Evolutionary conservation across 306 rosid genomes (phyloP), one percentile per base, ranked within the genome.

Genomic region (Oxytropis ochrocephala): DNA sequence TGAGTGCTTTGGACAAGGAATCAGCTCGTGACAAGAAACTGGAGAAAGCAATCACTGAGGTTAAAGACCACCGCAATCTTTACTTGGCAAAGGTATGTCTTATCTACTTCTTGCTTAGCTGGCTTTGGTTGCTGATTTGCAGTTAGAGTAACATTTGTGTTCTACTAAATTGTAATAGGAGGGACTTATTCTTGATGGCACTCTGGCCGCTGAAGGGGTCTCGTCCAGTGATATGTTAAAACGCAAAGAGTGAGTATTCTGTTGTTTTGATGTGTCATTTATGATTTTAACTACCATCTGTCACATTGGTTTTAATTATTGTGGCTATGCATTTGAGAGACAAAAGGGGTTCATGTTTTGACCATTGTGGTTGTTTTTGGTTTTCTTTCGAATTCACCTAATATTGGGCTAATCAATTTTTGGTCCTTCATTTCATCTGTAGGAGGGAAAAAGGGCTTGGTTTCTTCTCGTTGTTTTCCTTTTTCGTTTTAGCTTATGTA

Each of bases 201-300:
- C 96, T 80, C 85, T 87, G 67, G 99, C 99, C 64, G 96, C 97
- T 53, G 96, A 88, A 81, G 97, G 92, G 75, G 97, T 94, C 83
- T 91, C 96, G 13, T 79, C 88, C 71, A 76, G 78, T 67, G 97
- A 94, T 64, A 87, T 91, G 92, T 71, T 49, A 67, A 94, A 88
- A 83, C 99, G 96, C 29, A 85, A 88, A 77, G 77, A 41, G 99
- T 91, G 79, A 80, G 90, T 84, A 69, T 76, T 78, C 75, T 75
- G 14, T 59, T 73, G 70, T 9, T 71, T 24, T 44, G 47, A 48
- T 46, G 30, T 46, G 68, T 6, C 53, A 21, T 64, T 70, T 65
- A 24, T 44, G 44, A 47, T 32, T 51, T 66, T 68, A 69, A 16
- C 68, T 30, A 4, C n/a, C 27, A 18, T 7, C 32, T 78, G 16